These are phyloP conservation scores for Talaromyces sp. DNA, from an alignment of 2,329 filamentous ascomycete genomes.

Conservation along the genomic window DNA sequence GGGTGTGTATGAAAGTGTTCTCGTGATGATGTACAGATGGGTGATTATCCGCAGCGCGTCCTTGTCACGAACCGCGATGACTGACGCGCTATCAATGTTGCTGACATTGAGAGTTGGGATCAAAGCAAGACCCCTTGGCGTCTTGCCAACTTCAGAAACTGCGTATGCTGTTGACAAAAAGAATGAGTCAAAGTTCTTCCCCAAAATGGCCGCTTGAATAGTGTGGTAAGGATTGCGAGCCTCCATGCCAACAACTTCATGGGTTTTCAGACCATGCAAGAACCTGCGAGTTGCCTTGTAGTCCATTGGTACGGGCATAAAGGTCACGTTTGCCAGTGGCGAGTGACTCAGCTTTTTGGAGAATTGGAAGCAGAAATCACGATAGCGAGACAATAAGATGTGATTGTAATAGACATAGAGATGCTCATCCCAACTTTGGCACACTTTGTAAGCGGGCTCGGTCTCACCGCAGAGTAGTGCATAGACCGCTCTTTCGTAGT, in stretches of 20 bases:
- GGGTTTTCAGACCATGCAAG: slow-evolving; percentile 28
- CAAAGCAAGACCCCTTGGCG: slow-evolving; percentile 22
- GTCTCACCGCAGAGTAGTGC: slow-evolving; percentile 84
- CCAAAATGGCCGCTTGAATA: slow-evolving; percentile 38
- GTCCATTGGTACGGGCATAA: slow-evolving; percentile 51
- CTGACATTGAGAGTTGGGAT: slow-evolving; percentile 42
- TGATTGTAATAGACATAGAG: slow-evolving; percentile 85
- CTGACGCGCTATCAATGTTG: slow-evolving; percentile 44
- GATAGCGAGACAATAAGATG: slow-evolving; percentile 73
- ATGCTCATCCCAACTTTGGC: slow-evolving; percentile 76
- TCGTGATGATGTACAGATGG: slow-evolving; percentile 63
- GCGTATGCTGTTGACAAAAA: slow-evolving; percentile 36
- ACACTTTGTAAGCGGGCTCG: slow-evolving; percentile 68
- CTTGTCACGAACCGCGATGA: slow-evolving; percentile 40
- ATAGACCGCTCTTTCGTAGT: slow-evolving; percentile 85
- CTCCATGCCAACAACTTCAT: slow-evolving; percentile 32
- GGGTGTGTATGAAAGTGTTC: slow-evolving; percentile 49
- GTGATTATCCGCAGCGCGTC: slow-evolving; percentile 63
- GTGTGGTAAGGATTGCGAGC: slow-evolving; percentile 39
- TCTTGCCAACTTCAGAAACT: slow-evolving; percentile 29
- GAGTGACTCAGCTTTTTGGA: slow-evolving; percentile 46
- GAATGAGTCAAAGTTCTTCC: slow-evolving; percentile 36
- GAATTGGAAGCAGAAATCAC: slow-evolving; percentile 53
- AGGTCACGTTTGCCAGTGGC: slow-evolving; percentile 47
- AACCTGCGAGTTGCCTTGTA: slow-evolving; percentile 34